Conservation (phyloP, 1,284 basidiomycete genomes). For the Caloboletus inedulis region DNA sequence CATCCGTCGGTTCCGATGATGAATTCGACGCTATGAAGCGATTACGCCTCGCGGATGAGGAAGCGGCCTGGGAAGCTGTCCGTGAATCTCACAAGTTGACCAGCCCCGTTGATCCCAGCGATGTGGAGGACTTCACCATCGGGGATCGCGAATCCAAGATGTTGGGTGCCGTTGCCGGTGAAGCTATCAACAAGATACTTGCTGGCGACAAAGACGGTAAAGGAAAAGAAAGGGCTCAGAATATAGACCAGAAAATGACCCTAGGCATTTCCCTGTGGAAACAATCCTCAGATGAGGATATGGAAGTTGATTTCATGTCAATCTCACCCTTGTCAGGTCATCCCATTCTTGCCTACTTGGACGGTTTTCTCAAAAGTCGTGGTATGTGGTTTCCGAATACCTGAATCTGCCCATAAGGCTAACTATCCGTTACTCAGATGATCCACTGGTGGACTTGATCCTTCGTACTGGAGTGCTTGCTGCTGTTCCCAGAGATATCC, state of each 20-base stretch:
- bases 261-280: slow-evolving; percentile 44
- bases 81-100: slow-evolving; percentile 24
- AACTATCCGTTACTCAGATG: slow-evolving; percentile 34
- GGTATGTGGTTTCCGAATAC: slow-evolving; percentile 35
- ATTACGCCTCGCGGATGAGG: slow-evolving; percentile 37
- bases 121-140: slow-evolving; percentile 33
- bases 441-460: slow-evolving; percentile 36
- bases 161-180: slow-evolving; percentile 27
- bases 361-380: slow-evolving; percentile 30
- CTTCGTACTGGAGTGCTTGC: slow-evolving; percentile 41
- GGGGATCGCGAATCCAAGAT: slow-evolving; percentile 34
- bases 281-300: slow-evolving; percentile 21
- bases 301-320: slow-evolving; percentile 24
- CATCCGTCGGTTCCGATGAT: slow-evolving; percentile 38
- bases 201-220: slow-evolving; percentile 34
- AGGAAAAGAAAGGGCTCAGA: slow-evolving; percentile 20
- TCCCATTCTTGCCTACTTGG: slow-evolving; percentile 36
- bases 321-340: slow-evolving; percentile 20
- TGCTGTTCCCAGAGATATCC: slow-evolving; percentile 26
- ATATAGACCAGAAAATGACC: slow-evolving; percentile 8
- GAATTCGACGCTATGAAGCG: slow-evolving; percentile 31
- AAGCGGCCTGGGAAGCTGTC: slow-evolving; percentile 38
- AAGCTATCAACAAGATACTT: slow-evolving; percentile 42
- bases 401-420: background rate
- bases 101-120: slow-evolving; percentile 19